Conservation (phyloP, 306 rosid genomes). For the Malus asiatica region DNA sequence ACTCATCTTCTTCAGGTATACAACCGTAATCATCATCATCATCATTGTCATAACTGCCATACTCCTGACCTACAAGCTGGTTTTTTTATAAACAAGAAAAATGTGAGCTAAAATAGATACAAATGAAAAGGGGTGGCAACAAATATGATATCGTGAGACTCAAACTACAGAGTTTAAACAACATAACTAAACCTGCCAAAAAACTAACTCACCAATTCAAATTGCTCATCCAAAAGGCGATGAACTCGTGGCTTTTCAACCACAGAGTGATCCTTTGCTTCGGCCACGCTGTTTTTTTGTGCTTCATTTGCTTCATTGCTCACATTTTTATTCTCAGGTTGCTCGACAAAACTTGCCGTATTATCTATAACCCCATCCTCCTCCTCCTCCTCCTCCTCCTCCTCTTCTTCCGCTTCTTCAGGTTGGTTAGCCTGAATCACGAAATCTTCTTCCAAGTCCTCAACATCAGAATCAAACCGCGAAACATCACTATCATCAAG, state of each 20-base stretch:
- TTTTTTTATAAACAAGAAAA: background rate
- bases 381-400: background rate
- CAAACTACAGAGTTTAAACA: background rate
- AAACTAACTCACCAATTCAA: slow-evolving; percentile 60
- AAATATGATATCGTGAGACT: background rate
- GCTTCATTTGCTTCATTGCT: slow-evolving; percentile 11
- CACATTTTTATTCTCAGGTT: slow-evolving; percentile 11
- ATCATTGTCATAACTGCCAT: slow-evolving; percentile 30
- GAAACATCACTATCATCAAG: slow-evolving; percentile 73
- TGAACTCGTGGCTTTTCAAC: slow-evolving; percentile 48
- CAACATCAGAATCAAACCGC: slow-evolving; percentile 72
- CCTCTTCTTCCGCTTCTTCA: slow-evolving; percentile 23
- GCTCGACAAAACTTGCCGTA: slow-evolving; percentile 10
- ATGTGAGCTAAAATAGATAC: slow-evolving; percentile 7
- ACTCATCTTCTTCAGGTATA: slow-evolving; percentile 49
- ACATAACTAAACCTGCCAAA: background rate
- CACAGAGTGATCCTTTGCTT: slow-evolving; percentile 7
- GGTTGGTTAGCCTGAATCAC: slow-evolving; percentile 62
- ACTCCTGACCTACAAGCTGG: slow-evolving; percentile 61
- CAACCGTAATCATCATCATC: slow-evolving; percentile 29
- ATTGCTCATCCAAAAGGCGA: slow-evolving; percentile 74
- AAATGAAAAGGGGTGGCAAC: background rate
- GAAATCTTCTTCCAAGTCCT: slow-evolving; percentile 92
- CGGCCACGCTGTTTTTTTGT: background rate
- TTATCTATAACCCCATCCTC: slow-evolving; percentile 5